Base-by-base conservation (phyloP, 768 basidiomycete genomes). In the Lactarius hengduanensis region DNA sequence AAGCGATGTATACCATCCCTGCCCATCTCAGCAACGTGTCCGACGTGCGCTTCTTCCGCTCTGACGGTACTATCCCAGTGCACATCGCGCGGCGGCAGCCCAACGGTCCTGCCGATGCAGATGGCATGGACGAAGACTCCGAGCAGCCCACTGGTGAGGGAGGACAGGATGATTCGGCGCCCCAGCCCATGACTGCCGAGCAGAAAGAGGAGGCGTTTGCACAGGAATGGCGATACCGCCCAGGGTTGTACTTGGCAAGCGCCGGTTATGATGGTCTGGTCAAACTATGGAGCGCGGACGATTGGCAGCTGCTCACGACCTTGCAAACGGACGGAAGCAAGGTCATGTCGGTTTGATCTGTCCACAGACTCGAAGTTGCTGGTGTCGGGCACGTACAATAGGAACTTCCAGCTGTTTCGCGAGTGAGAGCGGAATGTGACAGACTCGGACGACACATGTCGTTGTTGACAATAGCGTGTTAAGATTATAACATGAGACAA, bases 301-400 rank as follows among this genome's bases (percentile, higher is more conserved):
- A 99, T 73, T 99, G 97, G 97, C 94, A 94, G 72, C 79, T 96
- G 54, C 82, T 97, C 60, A 85, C 89, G 68, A 91, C 91, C 54
- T 81, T 99, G 65, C 87, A 94, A 60, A 96, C 94, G 26, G 96
- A 98, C 74, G 89, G 91, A 32, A 94, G 96, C n/a, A 98, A 98
- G 77, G 96, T 98, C 67, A 99, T 98, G 97, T 93, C 92, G 8
- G 95, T 98, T n/a, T 11, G 97, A 99, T 75, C 82, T 98, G 26
- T 87, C 89, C 32, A 82, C 82, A 62, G 93, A 96, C 75, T 92
- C 88, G 15, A 87, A 86, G 72, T 82, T 92, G 74, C 83, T 97
- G 54, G 96, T 89, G 4, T 91, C 90, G 6, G 95, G 95, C 43
- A 95, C 93, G 54, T 96, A 93, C 76, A 96, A 94, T 77, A 83